Percentiles rank a stretch among this genome's conserved stretches.
phyloP scores from a whole-genome alignment of 2,329 filamentous ascomycete genomes.

The Exophiala sideris region DNA sequence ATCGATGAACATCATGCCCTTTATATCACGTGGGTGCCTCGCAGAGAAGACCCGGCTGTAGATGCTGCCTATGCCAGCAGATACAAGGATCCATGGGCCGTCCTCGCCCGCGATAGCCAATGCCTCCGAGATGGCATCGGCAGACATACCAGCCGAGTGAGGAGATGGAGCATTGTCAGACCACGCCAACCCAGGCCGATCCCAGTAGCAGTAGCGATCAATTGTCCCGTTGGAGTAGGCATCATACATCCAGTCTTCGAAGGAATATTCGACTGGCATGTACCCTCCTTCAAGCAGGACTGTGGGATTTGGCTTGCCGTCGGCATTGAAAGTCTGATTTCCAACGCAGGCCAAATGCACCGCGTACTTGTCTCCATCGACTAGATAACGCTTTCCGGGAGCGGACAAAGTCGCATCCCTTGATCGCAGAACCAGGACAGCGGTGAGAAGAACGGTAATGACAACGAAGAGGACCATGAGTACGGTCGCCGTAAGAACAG shows the following conservation, averaged over 20 bases:
- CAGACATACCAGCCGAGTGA: constrained; percentile 87
- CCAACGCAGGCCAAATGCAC: constrained; percentile 84
- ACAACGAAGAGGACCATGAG: constrained; percentile 64
- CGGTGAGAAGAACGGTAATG: constrained; percentile 71
- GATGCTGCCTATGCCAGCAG: constrained; percentile 80
- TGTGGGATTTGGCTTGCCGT: constrained; percentile 64
- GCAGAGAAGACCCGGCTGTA: constrained; percentile 90
- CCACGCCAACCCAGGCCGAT: constrained; percentile 86
- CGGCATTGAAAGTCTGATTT: constrained; percentile 56
- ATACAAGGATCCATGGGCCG: constrained; percentile 85
- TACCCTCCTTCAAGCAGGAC: constrained; percentile 84
- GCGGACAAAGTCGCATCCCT: constrained; percentile 71
- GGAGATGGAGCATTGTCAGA: constrained; percentile 90
- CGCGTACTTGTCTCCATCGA: constrained; percentile 79
- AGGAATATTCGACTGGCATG: constrained; percentile 69
- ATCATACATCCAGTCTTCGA: constrained; percentile 76
- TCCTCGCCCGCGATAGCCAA: constrained; percentile 74
- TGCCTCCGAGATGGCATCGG: constrained; percentile 82
- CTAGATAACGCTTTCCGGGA: constrained; percentile 72
- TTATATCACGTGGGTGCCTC: constrained; percentile 70
- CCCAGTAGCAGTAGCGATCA: constrained; percentile 87
- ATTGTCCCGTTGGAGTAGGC: constrained; percentile 78
- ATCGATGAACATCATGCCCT: constrained; percentile 80
- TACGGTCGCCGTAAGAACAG: constrained; percentile 71
- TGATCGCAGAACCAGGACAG: constrained; percentile 73